These are phyloP conservation scores for Cercophora sp. DNA, from an alignment of 495 filamentous ascomycete genomes.

Conservation along the genomic window DNA sequence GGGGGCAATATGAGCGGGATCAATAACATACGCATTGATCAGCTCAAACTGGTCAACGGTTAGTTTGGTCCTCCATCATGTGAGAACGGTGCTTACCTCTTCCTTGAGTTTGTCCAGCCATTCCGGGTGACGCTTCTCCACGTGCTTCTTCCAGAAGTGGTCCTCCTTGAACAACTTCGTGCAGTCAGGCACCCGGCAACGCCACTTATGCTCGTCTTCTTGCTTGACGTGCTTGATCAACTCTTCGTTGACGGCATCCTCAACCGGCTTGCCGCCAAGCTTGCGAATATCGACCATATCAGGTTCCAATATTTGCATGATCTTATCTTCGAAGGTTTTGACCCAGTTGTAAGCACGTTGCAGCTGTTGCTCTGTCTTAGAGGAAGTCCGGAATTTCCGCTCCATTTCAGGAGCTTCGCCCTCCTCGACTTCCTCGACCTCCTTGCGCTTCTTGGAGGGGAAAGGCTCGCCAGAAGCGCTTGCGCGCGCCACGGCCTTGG, in stretches of 20 bases:
- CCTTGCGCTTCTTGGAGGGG: slow-evolving; percentile 70
- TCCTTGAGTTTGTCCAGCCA: slow-evolving; percentile 77
- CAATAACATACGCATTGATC: slow-evolving; percentile 88
- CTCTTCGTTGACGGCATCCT: slow-evolving; percentile 84
- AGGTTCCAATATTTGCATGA: slow-evolving; percentile 85
- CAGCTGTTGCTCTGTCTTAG: slow-evolving; percentile 84
- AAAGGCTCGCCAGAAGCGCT: slow-evolving; percentile 77
- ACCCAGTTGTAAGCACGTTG: slow-evolving; percentile 98
- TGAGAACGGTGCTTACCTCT: slow-evolving; percentile 62
- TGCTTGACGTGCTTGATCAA: slow-evolving; percentile 85
- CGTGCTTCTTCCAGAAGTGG: slow-evolving; percentile 94
- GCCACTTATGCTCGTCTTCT: slow-evolving; percentile 92
- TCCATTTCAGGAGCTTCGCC: slow-evolving; percentile 55
- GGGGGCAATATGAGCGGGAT: slow-evolving; percentile 88
- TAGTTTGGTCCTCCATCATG: slow-evolving; percentile 4
- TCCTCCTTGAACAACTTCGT: slow-evolving; percentile 97
- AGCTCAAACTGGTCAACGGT: slow-evolving; percentile 61
- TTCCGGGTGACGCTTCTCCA: slow-evolving; percentile 91
- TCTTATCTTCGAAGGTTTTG: slow-evolving; percentile 97
- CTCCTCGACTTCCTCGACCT: slow-evolving; percentile 62
- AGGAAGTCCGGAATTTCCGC: slow-evolving; percentile 61
- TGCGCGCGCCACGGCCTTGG: slow-evolving; percentile 79
- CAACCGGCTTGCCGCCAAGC: slow-evolving; percentile 81
- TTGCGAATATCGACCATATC: slow-evolving; percentile 80
- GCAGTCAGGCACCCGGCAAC: slow-evolving; percentile 94